phyloP scores from a whole-genome alignment of 257 asterid genomes.

The Voacanga thouarsii region DNA sequence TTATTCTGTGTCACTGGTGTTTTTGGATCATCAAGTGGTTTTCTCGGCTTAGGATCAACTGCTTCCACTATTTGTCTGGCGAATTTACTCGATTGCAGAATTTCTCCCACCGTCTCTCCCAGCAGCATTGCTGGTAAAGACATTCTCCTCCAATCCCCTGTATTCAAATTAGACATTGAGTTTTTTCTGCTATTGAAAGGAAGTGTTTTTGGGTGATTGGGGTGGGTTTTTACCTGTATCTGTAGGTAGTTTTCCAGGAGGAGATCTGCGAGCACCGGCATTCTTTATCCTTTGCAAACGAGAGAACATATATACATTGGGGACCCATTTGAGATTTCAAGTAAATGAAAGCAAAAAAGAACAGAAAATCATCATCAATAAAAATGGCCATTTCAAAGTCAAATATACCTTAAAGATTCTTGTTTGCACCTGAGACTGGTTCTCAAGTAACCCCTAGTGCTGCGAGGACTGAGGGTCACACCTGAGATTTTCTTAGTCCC shows the following conservation, averaged over 20 bases:
- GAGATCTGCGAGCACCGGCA: conserved; percentile 49
- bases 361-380: neutral
- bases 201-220: neutral
- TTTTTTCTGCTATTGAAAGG: neutral
- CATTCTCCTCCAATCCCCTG: conserved; percentile 79
- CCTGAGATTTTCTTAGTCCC: conserved; percentile 55
- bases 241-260: conserved; percentile 70
- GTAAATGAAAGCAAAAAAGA: neutral
- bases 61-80: conserved; percentile 59
- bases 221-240: conserved; percentile 37
- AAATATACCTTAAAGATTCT: conserved; percentile 52
- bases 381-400: neutral
- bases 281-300: conserved; percentile 50
- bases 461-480: conserved; percentile 62
- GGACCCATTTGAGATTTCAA: neutral
- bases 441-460: conserved; percentile 43
- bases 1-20: conserved; percentile 53
- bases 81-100: conserved; percentile 66
- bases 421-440: conserved; percentile 67
- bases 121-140: conserved; percentile 87
- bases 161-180: neutral
- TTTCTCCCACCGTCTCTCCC: conserved; percentile 83
- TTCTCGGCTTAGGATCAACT: conserved; percentile 32
- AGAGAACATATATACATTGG: neutral
- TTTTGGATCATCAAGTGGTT: conserved; percentile 60